These are phyloP conservation scores for Sporormia fimetaria DNA, from an alignment of 495 filamentous ascomycete genomes.

Conservation along the genomic window DNA sequence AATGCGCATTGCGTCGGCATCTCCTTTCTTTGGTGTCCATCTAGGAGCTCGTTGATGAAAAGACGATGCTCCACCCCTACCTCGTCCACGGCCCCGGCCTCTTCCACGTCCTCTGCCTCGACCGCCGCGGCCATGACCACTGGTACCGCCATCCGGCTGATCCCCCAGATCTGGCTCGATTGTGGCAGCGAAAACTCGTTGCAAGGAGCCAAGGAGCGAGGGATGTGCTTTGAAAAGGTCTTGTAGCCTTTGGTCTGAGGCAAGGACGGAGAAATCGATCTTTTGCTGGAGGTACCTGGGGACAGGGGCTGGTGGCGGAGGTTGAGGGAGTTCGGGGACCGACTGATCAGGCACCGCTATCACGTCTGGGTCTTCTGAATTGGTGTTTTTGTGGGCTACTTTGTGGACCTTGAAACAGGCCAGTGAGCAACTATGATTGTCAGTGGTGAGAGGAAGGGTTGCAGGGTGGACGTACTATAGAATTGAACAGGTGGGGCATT, in stretches of 20 bases:
- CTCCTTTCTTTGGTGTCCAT: slow-evolving; percentile 31
- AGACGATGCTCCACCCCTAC: slow-evolving; percentile 37
- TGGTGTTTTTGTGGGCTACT: slow-evolving; percentile 8
- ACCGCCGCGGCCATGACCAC: too few species aligned
- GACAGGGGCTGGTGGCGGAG: slow-evolving; percentile 15
- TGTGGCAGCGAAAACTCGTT: slow-evolving; percentile 26
- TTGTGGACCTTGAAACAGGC: slow-evolving; percentile 11
- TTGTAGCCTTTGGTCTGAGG: slow-evolving; percentile 24
- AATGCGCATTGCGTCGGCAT: slow-evolving; percentile 24
- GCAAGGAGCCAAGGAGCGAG: slow-evolving; percentile 22
- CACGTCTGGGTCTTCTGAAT: neutral
- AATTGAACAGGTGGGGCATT: slow-evolving; percentile 32
- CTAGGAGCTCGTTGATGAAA: slow-evolving; percentile 12
- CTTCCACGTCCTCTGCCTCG: slow-evolving; percentile 42
- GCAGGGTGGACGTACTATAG: slow-evolving; percentile 27
- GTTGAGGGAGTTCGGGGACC: slow-evolving; percentile 14
- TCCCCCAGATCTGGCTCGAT: slow-evolving; percentile 28
- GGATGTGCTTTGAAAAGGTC: slow-evolving; percentile 26
- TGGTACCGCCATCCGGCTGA: slow-evolving; percentile 41
- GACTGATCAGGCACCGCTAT: neutral
- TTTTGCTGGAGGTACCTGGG: slow-evolving; percentile 15
- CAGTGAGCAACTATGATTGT: slow-evolving; percentile 18
- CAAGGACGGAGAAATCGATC: slow-evolving; percentile 26
- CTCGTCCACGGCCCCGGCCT: slow-evolving; percentile 45
- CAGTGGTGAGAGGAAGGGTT: neutral